Evolutionary conservation across 805 yeast genomes (phyloP).

Genomic region (Candida gorgasii): DNA sequence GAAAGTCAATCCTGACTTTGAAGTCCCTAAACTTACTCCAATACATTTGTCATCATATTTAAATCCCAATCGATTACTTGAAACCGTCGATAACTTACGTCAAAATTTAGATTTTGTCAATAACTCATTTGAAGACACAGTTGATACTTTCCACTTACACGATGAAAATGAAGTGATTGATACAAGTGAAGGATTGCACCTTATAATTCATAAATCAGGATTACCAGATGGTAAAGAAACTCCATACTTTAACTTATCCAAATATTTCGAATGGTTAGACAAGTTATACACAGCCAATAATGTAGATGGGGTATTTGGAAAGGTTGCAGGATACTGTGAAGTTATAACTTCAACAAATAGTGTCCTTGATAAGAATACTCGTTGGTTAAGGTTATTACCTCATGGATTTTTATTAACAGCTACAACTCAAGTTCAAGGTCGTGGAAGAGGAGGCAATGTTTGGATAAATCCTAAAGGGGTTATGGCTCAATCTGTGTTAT

Average conservation of each 20-base stretch:
- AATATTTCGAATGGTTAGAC: constrained; percentile 51
- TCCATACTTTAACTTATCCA: constrained; percentile 68
- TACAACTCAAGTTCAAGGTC: constrained; percentile 82
- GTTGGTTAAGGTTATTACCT: constrained; percentile 60
- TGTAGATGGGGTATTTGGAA: constrained; percentile 51
- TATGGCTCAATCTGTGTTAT: constrained; percentile 72
- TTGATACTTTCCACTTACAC: constrained; percentile 58
- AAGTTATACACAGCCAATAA: constrained; percentile 20
- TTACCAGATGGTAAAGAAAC: constrained; percentile 56
- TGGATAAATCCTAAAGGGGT: constrained; percentile 97
- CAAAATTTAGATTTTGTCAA: constrained; percentile 36
- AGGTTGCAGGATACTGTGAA: constrained; percentile 73
- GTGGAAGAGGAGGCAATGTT: constrained; percentile 92
- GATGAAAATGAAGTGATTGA: constrained; percentile 27
- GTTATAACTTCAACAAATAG: constrained; percentile 87
- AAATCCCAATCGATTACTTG: constrained; percentile 28
- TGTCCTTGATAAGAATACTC: constrained; percentile 70
- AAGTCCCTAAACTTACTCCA: constrained; percentile 71
- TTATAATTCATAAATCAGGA: constrained; percentile 44
- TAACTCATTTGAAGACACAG: constrained; percentile 47
- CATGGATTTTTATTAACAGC: constrained; percentile 72
- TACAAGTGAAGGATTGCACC: constrained; percentile 43
- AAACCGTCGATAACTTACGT: constrained; percentile 35
- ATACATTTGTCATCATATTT: constrained; percentile 50
- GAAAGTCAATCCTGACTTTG: constrained; percentile 56